Conservation (phyloP, 208 protist genomes). For the Angomonas ambiguus region DNA sequence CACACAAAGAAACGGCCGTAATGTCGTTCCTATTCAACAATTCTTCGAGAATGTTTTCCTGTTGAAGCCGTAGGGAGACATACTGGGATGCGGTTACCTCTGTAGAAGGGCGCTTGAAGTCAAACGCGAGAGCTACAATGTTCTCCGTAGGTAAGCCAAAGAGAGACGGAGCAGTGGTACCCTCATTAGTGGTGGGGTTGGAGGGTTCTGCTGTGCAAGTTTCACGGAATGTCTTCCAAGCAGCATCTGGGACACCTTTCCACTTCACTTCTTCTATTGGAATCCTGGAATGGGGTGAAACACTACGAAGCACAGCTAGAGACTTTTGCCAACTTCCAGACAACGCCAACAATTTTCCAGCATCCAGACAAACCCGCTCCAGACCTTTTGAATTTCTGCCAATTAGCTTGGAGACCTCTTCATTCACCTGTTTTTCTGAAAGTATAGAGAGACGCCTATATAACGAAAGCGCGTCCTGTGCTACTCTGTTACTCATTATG, state of each 20-base stretch:
- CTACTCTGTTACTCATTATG: background rate
- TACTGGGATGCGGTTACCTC: background rate
- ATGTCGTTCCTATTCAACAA: conserved; percentile 22
- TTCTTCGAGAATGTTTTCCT: conserved; percentile 18
- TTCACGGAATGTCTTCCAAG: background rate
- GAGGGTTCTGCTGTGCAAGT: too few species aligned
- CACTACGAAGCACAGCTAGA: background rate
- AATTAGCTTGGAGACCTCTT: background rate
- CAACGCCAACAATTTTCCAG: background rate
- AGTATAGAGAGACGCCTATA: background rate
- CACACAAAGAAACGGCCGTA: conserved; percentile 44
- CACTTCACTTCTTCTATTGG: background rate
- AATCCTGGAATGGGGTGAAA: background rate
- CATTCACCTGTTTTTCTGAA: background rate
- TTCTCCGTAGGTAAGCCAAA: background rate
- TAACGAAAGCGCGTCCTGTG: background rate
- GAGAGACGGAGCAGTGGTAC: too few species aligned
- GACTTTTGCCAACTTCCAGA: background rate
- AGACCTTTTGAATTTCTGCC: background rate
- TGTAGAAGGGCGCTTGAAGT: background rate
- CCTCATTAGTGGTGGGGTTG: too few species aligned
- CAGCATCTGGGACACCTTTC: background rate
- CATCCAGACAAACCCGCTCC: background rate
- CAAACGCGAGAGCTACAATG: conserved; percentile 9
- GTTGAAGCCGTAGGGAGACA: background rate